Evolutionary conservation across 352 stramenopile species (phyloP).

Genomic region (Pythium aquatile): DNA sequence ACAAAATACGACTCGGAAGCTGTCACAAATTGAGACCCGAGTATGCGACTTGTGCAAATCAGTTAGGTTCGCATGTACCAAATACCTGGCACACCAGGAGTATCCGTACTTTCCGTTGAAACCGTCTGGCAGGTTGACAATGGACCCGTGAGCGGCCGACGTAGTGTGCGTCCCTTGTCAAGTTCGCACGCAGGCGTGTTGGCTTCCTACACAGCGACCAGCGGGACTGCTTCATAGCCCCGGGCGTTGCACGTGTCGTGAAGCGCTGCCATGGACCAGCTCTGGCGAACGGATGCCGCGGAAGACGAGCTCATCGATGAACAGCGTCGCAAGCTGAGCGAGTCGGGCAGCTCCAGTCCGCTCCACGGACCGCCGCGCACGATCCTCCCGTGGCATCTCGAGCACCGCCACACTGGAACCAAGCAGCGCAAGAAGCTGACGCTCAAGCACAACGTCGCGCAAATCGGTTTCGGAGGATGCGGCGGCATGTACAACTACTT

Average conservation of each 20-base stretch:
- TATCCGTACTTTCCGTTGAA: conserved; percentile 1
- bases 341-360: conserved; percentile 14
- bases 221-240: neutral
- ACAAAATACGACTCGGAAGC: neutral
- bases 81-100: conserved; percentile 1
- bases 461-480: conserved; percentile 80
- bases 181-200: conserved; percentile 5
- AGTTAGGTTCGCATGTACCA: conserved; percentile 11
- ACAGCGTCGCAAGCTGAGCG: conserved; percentile 22
- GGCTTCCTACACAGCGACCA: neutral
- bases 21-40: too few relatives aligned
- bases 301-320: conserved; percentile 25
- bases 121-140: conserved; percentile 26
- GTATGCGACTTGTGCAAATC: neutral
- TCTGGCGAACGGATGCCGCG: conserved; percentile 35
- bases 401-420: conserved; percentile 21
- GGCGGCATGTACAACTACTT: conserved; percentile 89
- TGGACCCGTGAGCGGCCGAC: conserved; percentile 12
- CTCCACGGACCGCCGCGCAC: conserved; percentile 17
- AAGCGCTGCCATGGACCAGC: conserved; percentile 29
- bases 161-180: conserved; percentile 24
- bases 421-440: conserved; percentile 52
- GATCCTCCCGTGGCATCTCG: conserved; percentile 36
- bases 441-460: conserved; percentile 51
- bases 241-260: neutral